These are phyloP conservation scores for Priceomyces melissophilus DNA, from an alignment of 805 yeast species.

Conservation along the genomic window DNA sequence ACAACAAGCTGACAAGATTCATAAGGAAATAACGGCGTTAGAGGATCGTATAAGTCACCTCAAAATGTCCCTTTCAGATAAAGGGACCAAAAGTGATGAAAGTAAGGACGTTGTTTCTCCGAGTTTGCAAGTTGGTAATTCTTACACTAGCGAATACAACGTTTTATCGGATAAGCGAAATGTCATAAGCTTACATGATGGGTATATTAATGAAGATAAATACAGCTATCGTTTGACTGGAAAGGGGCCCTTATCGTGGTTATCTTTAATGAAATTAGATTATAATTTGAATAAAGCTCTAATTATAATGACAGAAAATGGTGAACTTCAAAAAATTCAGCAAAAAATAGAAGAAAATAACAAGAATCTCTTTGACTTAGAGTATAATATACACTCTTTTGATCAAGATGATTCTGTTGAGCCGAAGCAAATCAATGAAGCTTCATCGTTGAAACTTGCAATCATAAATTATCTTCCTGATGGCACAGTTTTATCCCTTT, in stretches of 20 bases:
- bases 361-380: no score
- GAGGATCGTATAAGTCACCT: background rate
- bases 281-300: background rate
- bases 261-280: background rate
- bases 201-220: background rate
- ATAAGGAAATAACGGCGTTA: background rate
- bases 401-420: background rate
- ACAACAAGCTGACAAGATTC: background rate
- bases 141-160: background rate
- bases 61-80: background rate
- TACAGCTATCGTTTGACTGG: background rate
- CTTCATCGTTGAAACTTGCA: background rate
- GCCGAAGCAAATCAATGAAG: no score
- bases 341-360: background rate
- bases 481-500: background rate
- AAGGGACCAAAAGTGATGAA: conserved; percentile 1
- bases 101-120: no score
- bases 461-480: background rate
- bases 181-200: background rate
- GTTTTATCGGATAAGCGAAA: background rate
- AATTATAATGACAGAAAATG: background rate
- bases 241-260: background rate
- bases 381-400: background rate
- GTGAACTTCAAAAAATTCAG: background rate
- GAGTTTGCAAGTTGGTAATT: background rate